phyloP scores from a whole-genome alignment of 2,329 filamentous ascomycete species.

The Alternaria conjuncta region DNA sequence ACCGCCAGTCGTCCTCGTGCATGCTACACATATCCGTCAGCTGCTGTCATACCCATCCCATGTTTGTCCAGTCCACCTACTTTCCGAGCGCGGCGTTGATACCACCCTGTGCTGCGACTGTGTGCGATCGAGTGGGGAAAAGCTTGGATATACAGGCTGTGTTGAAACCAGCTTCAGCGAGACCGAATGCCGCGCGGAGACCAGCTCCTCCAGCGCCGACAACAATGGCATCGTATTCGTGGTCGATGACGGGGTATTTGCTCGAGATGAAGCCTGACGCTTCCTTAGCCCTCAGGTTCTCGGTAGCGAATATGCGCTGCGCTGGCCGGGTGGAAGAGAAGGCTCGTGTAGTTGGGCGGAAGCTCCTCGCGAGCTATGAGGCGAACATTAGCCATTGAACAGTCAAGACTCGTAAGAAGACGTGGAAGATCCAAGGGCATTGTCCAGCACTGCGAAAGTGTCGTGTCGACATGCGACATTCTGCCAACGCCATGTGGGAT shows the following conservation, averaged over 20 bases:
- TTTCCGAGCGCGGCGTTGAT: slow-evolving; percentile 90
- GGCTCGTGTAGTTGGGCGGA: slow-evolving; percentile 71
- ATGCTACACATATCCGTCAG: slow-evolving; percentile 61
- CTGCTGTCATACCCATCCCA: not conserved
- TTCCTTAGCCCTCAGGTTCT: slow-evolving; percentile 89
- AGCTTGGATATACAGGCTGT: slow-evolving; percentile 87
- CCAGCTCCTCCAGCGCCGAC: slow-evolving; percentile 84
- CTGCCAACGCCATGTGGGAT: slow-evolving; percentile 24
- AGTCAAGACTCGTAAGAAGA: not conserved
- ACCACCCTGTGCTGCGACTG: slow-evolving; percentile 76
- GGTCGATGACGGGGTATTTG: slow-evolving; percentile 97
- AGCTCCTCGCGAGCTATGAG: slow-evolving; percentile 66
- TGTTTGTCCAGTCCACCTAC: slow-evolving; percentile 35
- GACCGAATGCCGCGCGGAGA: slow-evolving; percentile 82
- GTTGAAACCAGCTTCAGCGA: slow-evolving; percentile 88
- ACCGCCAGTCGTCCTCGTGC: slow-evolving; percentile 98
- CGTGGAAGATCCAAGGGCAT: not conserved
- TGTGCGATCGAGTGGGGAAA: slow-evolving; percentile 85
- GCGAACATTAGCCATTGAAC: slow-evolving; percentile 39
- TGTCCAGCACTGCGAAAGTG: not conserved
- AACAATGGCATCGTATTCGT: slow-evolving; percentile 98
- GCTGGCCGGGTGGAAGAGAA: slow-evolving; percentile 88
- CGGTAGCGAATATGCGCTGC: slow-evolving; percentile 84
- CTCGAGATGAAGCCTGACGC: slow-evolving; percentile 83
- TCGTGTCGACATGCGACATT: slow-evolving; percentile 3